Conservation (phyloP, 2,329 filamentous ascomycete genomes). For the Alternaria longipes region DNA sequence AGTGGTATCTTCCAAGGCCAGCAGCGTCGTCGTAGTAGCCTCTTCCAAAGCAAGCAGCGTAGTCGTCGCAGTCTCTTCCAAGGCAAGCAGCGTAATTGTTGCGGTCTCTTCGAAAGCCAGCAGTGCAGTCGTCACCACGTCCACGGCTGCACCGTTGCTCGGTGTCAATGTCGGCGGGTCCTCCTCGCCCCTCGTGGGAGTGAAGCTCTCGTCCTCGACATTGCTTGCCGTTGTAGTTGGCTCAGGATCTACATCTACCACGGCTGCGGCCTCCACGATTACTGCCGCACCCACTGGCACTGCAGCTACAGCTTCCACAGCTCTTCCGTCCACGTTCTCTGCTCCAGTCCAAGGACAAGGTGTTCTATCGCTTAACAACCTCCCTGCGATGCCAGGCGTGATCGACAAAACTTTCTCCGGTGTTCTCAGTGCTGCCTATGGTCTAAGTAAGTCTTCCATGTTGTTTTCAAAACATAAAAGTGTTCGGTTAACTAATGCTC, state of each 20-base stretch:
- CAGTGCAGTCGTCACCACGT: not conserved
- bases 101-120: not conserved
- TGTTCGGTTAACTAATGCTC: not conserved
- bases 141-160: not conserved
- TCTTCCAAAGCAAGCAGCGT: not conserved
- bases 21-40: not conserved
- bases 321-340: not conserved
- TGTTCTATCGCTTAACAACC: not conserved
- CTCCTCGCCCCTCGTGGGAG: not conserved
- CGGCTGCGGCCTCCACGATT: not conserved
- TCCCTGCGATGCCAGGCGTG: not conserved
- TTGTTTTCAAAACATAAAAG: not conserved
- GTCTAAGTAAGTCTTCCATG: not conserved
- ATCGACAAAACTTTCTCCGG: not conserved
- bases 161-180: not conserved
- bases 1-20: not conserved
- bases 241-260: not conserved
- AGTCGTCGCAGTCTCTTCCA: not conserved
- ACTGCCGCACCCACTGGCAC: not conserved
- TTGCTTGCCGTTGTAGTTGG: not conserved
- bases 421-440: not conserved
- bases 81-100: not conserved
- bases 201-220: not conserved
- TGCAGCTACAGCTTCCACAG: not conserved
- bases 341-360: not conserved